Evolutionary conservation across 805 yeast genomes (phyloP).

Genomic region (Wickerhamiella alocasiicola): DNA sequence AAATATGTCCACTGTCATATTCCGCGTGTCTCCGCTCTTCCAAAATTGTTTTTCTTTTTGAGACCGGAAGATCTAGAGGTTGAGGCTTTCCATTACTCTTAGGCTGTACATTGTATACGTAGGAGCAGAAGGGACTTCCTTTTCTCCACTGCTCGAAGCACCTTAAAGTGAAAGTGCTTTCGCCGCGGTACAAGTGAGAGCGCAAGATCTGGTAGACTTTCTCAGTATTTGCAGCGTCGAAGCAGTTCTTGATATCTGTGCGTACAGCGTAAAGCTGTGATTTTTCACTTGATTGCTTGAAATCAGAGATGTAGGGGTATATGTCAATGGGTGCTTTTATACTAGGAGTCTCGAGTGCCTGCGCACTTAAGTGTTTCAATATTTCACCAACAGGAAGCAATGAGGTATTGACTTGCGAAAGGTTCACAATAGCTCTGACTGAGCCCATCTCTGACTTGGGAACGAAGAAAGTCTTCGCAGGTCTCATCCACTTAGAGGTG

Average conservation of each 20-base stretch:
- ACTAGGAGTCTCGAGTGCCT: constrained; percentile 8
- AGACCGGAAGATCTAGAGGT: background rate
- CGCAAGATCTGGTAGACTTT: constrained; percentile 4
- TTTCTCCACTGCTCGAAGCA: background rate
- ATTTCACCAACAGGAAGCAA: constrained; percentile 16
- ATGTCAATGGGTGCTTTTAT: constrained; percentile 31
- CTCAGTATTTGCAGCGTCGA: constrained; percentile 42
- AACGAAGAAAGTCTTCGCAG: constrained; percentile 10
- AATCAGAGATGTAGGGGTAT: constrained; percentile 27
- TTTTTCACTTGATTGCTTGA: constrained; percentile 25
- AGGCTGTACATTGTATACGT: too few species aligned
- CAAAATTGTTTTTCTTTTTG: background rate
- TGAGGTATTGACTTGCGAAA: constrained; percentile 15
- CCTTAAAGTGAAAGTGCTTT: background rate
- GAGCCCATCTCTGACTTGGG: constrained; percentile 16
- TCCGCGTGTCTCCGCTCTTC: constrained; percentile 10
- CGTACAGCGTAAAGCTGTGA: constrained; percentile 40
- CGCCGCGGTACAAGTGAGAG: background rate
- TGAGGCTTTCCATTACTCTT: too few species aligned
- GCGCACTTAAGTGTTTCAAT: constrained; percentile 33
- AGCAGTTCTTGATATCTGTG: constrained; percentile 68
- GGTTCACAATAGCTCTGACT: constrained; percentile 15
- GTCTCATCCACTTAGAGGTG: too few species aligned
- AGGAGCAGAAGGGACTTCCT: too few species aligned
- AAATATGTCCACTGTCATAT: constrained; percentile 34